A percentile compares a stretch with the other conserved stretches of the same genome.
These are phyloP conservation scores for Cardamine occulta DNA, from an alignment of 345 rosid species.

Conservation along the genomic window DNA sequence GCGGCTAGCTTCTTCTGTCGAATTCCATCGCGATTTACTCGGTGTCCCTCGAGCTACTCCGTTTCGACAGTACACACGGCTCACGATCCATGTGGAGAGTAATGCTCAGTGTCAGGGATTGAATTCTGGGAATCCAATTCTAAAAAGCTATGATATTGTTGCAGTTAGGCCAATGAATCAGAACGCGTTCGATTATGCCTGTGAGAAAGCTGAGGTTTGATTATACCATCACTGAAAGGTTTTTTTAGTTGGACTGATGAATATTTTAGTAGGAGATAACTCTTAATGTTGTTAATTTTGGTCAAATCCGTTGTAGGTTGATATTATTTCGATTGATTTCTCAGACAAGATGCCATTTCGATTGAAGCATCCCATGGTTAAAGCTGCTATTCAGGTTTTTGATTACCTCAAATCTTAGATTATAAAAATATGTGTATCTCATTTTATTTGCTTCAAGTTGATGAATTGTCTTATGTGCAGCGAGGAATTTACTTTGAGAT, in stretches of 20 bases:
- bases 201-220: constrained; percentile 72
- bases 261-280: neutral
- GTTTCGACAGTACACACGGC: constrained; percentile 89
- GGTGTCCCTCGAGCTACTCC: constrained; percentile 63
- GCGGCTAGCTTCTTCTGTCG: constrained; percentile 62
- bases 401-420: neutral
- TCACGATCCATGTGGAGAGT: constrained; percentile 66
- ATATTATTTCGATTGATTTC: constrained; percentile 76
- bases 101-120: constrained; percentile 61
- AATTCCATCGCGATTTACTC: constrained; percentile 77
- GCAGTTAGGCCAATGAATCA: constrained; percentile 82
- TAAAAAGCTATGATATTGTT: constrained; percentile 78
- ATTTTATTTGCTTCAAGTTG: constrained; percentile 8
- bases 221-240: too few relatives aligned
- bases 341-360: constrained; percentile 66
- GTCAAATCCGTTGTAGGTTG: constrained; percentile 51
- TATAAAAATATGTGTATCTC: neutral
- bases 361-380: constrained; percentile 61
- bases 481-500: constrained; percentile 86
- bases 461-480: constrained; percentile 47
- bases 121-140: constrained; percentile 67
- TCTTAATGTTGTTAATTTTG: neutral
- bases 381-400: constrained; percentile 74
- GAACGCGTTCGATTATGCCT: constrained; percentile 64
- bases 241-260: too few relatives aligned